Base-by-base conservation (phyloP, 2,329 filamentous ascomycete species). In the Scleromitrula shiraiana region DNA sequence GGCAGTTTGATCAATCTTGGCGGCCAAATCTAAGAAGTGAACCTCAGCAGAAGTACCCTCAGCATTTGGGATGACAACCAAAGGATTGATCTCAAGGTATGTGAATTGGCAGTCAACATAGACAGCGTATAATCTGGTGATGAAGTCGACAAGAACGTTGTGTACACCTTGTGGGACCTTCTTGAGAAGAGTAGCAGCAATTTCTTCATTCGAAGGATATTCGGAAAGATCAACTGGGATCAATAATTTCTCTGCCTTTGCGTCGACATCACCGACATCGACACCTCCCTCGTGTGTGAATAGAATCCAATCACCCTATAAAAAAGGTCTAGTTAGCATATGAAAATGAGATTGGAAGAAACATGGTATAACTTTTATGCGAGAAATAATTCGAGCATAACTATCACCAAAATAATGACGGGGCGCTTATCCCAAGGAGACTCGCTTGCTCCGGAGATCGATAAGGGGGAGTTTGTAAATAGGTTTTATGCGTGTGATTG, bases 31-130 rank as follows among this genome's bases (percentile, higher is more conserved):
- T 61, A 98, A 82, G 83, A 98, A 98, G 80, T 96, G 81, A 46
- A 98, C 93, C 35, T 89, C 85, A 50, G 93, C 93, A 50, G 89
- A 95, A 59, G 91, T 97, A 66, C 80, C 85, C 62, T 90, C 83
- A 59, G 80, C 84, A 70, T 97, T 97, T 69, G 93, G 93, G 64
- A 98, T 91, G 67, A 96, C 93, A 54, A 98, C 93, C 57, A 98
- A 77, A 61, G 93, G 93, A 82, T 98, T 98, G 78, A 98, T 98
- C 74, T 98, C 93, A 62, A 98, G 88, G 77, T 98, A 98, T 65
- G 93, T 97, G 81, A 98, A 98, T 73, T 98, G 93, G 82, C 88
- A 95, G 78, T 98, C 93, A 57, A 97, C 93, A 66, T 97, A 98
- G 74, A 98, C 93, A 62, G 91, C 93, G 68, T 98, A 98, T 59